Evolutionary conservation across 192 early-diverging fungal species (phyloP).

Genomic region (Rhizoclosmatium globosum): DNA sequence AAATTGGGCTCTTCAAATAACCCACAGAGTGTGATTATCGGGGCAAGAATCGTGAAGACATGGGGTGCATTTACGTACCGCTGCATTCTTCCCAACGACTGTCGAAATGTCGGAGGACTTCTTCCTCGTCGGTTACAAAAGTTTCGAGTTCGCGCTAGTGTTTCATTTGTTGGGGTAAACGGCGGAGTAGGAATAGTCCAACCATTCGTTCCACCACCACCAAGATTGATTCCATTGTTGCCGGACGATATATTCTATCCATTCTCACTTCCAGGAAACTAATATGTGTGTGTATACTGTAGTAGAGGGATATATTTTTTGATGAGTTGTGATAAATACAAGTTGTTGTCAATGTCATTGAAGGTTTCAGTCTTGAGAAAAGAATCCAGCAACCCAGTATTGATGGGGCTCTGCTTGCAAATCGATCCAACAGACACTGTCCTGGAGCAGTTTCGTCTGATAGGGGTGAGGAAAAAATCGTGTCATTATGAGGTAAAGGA

Average conservation of each 20-base stretch:
- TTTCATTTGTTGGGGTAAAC: conserved; percentile 20
- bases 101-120: conserved; percentile 6
- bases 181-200: neutral
- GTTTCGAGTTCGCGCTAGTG: conserved; percentile 16
- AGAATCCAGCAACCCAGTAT: conserved; percentile 57
- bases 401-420: conserved; percentile 55
- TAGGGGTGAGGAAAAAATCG: neutral
- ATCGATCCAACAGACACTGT: conserved; percentile 83
- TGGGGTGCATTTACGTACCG: conserved; percentile 23
- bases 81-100: conserved; percentile 17
- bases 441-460: conserved; percentile 63
- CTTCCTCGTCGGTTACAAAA: neutral
- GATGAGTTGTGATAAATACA: neutral
- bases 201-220: conserved; percentile 19
- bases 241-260: conserved; percentile 33
- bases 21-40: conserved; percentile 19
- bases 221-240: conserved; percentile 17
- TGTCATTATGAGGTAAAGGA: conserved; percentile 1
- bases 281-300: neutral
- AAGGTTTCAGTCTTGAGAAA: conserved; percentile 13
- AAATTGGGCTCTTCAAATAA: conserved; percentile 11
- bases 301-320: too few relatives aligned
- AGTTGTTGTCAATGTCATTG: neutral
- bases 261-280: conserved; percentile 8
- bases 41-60: conserved; percentile 1